Percentiles rank a stretch among this genome's conserved stretches.
phyloP scores from a whole-genome alignment of 805 yeast genomes.

The Myxozyma melibiosi region DNA sequence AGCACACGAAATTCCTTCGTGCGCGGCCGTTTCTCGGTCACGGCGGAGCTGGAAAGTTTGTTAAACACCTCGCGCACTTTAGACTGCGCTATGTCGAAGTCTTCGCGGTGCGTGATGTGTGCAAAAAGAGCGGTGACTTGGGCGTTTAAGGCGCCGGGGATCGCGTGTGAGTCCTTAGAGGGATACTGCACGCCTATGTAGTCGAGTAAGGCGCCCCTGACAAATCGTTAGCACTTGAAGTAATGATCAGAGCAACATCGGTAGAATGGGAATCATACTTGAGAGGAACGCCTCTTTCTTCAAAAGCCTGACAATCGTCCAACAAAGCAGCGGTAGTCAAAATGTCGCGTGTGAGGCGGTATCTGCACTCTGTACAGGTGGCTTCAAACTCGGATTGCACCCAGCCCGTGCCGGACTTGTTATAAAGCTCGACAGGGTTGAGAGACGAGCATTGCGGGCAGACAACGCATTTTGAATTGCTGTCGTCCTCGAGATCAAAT shows the following conservation, averaged over 20 bases:
- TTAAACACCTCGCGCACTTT: neutral
- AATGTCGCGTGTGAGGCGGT: neutral
- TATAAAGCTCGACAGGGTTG: neutral
- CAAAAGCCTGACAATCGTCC: neutral
- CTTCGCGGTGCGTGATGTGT: neutral
- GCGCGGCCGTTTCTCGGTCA: no score
- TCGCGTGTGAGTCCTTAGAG: no score
- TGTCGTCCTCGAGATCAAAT: neutral
- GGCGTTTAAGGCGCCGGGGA: no score
- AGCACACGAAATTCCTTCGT: no score
- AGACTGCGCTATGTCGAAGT: neutral
- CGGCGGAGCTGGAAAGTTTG: neutral
- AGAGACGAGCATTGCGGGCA: conserved; percentile 1
- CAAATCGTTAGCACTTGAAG: no score
- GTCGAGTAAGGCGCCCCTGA: neutral
- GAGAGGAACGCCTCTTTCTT: neutral
- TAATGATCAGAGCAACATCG: neutral
- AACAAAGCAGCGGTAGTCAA: conserved; percentile 1
- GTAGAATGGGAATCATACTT: conserved; percentile 9
- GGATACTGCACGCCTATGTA: neutral
- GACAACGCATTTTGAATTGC: neutral
- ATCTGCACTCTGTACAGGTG: conserved; percentile 3
- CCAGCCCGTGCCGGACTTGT: conserved; percentile 4
- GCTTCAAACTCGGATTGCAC: neutral
- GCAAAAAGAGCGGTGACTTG: no score